phyloP scores from a whole-genome alignment of 306 rosid genomes.

The Biancaea sappan region DNA sequence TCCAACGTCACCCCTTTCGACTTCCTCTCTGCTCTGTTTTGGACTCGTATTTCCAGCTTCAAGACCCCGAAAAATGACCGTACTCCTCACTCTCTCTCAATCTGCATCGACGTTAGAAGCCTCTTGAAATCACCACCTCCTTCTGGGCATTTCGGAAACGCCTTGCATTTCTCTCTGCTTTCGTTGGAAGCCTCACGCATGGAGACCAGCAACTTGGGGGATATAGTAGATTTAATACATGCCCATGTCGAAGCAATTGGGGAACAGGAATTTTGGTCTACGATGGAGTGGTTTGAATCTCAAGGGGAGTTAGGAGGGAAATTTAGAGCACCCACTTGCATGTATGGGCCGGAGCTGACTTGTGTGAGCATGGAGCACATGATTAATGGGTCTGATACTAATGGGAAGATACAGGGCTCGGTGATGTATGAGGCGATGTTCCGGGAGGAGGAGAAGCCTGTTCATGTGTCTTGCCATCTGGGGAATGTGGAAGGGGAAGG shows the following conservation, averaged over 20 bases:
- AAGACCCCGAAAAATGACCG: slow-evolving; percentile 26
- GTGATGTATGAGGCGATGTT: slow-evolving; percentile 48
- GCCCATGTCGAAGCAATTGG: slow-evolving; percentile 36
- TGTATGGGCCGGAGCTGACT: slow-evolving; percentile 60
- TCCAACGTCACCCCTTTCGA: slow-evolving; percentile 65
- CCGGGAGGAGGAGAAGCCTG: slow-evolving; percentile 33
- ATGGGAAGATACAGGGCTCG: background rate
- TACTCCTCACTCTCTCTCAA: slow-evolving; percentile 37
- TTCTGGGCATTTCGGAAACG: slow-evolving; percentile 61
- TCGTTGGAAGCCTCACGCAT: slow-evolving; percentile 26
- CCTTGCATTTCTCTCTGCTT: slow-evolving; percentile 57
- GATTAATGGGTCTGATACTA: background rate
- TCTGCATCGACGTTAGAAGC: slow-evolving; percentile 58
- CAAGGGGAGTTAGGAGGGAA: slow-evolving; percentile 43
- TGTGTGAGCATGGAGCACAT: slow-evolving; percentile 66
- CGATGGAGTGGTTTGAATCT: slow-evolving; percentile 46
- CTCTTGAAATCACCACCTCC: slow-evolving; percentile 37
- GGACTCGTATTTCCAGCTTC: slow-evolving; percentile 46
- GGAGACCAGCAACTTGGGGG: slow-evolving; percentile 18
- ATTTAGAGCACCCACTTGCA: slow-evolving; percentile 28
- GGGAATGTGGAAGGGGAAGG: slow-evolving; percentile 65
- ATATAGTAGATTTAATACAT: slow-evolving; percentile 40
- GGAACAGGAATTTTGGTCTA: slow-evolving; percentile 42
- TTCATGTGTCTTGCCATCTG: slow-evolving; percentile 60
- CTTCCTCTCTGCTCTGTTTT: slow-evolving; percentile 61